Evolutionary conservation across 169 alveolate genomes (phyloP).

Genomic region (Miamiensis avidus): DNA sequence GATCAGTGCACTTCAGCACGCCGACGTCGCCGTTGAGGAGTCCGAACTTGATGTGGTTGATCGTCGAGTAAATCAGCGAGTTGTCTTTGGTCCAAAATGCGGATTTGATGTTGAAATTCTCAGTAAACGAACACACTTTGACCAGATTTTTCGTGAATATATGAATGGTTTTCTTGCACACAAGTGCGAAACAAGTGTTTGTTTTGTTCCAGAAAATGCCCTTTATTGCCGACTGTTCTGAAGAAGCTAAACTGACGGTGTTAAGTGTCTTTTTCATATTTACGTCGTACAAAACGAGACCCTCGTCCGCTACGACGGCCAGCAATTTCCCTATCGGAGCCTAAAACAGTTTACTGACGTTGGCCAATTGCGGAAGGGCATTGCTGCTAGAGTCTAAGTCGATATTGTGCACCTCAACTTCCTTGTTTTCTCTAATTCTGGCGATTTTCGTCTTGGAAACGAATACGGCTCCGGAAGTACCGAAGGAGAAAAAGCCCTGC

Average conservation of each 20-base stretch:
- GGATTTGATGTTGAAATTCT: constrained; percentile 37
- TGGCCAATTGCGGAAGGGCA: not conserved
- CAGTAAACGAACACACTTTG: constrained; percentile 28
- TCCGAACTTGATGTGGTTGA: constrained; percentile 36
- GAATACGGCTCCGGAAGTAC: constrained; percentile 55
- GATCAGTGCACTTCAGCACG: constrained; percentile 26
- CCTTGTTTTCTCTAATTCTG: constrained; percentile 54
- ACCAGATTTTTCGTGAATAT: constrained; percentile 26
- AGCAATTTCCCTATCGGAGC: constrained; percentile 28
- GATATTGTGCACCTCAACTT: constrained; percentile 58
- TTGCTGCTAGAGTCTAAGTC: constrained; percentile 22
- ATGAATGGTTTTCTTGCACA: constrained; percentile 23
- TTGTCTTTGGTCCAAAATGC: constrained; percentile 24
- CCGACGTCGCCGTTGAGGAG: constrained; percentile 43
- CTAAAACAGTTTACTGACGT: constrained; percentile 9
- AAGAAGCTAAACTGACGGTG: not conserved
- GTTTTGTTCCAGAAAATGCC: constrained; percentile 7
- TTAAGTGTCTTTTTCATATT: not conserved
- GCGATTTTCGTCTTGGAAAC: constrained; percentile 62
- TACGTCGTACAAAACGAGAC: not conserved
- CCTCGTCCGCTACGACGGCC: not conserved
- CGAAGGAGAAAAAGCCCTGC: constrained; percentile 43
- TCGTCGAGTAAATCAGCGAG: constrained; percentile 26
- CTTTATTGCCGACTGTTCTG: constrained; percentile 1
- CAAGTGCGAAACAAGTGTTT: constrained; percentile 7